Evolutionary conservation across 441 rosid species (phyloP), one percentile per base, ranked within the genome.

Genomic region (Breynia disticha): DNA sequence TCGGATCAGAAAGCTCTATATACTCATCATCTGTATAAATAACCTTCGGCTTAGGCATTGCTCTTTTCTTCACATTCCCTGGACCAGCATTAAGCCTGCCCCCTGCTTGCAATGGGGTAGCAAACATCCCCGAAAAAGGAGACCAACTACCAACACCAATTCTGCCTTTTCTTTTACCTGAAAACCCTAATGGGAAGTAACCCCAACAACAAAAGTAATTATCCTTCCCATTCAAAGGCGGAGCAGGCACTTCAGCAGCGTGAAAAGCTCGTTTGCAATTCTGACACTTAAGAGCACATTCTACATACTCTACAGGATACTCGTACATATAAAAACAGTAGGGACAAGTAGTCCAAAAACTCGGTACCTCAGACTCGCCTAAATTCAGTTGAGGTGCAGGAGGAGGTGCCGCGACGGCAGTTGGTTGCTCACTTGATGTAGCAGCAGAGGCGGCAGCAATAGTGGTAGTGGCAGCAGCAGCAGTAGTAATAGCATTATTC

Each of bases 311-410:
- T 69, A 76, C 79, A 1, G 85, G 78, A 56, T 85, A 90, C 76
- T 90, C 96, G 19, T 76, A 87, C 9, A 90, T 72, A 11, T 69
- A 55, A 55, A 49, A 87, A 54, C 98, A 90, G 63, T 85, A 90
- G 0, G 96, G 96, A 20, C 98, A 90, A 19, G 94, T 77, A 0
- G 98, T 90, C 98, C 96, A 87, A 70, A 90, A 87, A 61, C 82
- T 75, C 21, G 72, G 60, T 10, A 44, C 67, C 61, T 57, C 54
- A 32, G 78, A 50, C 62, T 51, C 72, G 0, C 3, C 13, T 11
- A 15, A 15, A 41, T 11, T 41, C 2, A 15, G 13, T 15, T 41
- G 44, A 4, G 44, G 5, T 9, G 44, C 44, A 4, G 35, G 35
- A 4, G 35, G 28, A 50, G n/a, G n/a, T n/a, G n/a, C n/a, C n/a